Evolutionary conservation across 495 filamentous ascomycete species (phyloP), one percentile per base, ranked within the genome.

Genomic region (Penicillium tannophilum): DNA sequence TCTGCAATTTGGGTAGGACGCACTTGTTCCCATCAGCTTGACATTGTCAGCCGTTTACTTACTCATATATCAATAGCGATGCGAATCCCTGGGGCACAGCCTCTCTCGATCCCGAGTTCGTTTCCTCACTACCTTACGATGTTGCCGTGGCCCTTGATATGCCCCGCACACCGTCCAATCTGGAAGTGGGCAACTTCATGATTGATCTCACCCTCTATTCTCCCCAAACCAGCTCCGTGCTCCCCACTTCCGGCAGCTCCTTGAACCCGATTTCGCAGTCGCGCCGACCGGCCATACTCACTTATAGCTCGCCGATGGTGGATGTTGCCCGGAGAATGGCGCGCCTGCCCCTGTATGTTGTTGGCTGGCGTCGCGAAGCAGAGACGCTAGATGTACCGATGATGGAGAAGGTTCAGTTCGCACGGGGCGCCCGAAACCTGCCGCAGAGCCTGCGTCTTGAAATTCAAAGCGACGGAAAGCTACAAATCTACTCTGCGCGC

Each of bases 101-200:
- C 16, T 53, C 62, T 26, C 65, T 82, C 31, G 72, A 72, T 5
- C 69, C 75, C 0, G 65, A 73, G 19, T 69, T 84, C 16, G 68
- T 76, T 2, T 72, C 79, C 6, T 66, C 71, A 6, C 80, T 84
- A 62, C 65, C 75, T 52, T 91, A 89, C 66, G 84, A 86, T 63
- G 90, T 93, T 76, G 78, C 80, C 68, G 76, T 94, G 30, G 83
- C 81, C 72, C 78, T 94, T 28, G 90, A 86, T 72, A 79, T 94
- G 1, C 91, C 90, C 12, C 86, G 77, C 11, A 83, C 78, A 0
- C 80, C 79, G 7, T 66, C 68, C 1, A 84, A 84, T 52, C 65
- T 82, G 75, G 77, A 68, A 11, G 72, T 71, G 8, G 94, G 93
- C 20, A 97, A 97, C 74, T 98, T 98, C 80, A 98, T 98, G 93